Evolutionary conservation across 371 early-diverging fungal species (phyloP).

Genomic region (Mortierella sp.): DNA sequence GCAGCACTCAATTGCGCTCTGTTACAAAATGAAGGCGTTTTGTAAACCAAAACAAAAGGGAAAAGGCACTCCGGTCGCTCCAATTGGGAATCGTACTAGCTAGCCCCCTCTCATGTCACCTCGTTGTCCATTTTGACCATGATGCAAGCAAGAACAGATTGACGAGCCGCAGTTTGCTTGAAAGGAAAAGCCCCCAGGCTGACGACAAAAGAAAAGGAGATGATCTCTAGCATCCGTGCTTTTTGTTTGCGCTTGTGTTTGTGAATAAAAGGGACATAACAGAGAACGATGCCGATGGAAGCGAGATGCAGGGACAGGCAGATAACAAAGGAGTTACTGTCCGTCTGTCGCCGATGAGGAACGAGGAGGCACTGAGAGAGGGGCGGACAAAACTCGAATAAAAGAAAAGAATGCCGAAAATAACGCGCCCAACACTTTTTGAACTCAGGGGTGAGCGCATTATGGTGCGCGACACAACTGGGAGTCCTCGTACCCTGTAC

Average conservation of each 20-base stretch:
- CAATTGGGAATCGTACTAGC: slow-evolving; percentile 3
- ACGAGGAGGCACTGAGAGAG: not conserved
- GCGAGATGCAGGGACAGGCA: slow-evolving; percentile 16
- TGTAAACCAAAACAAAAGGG: not conserved
- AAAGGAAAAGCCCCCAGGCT: not conserved
- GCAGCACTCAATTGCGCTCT: not conserved
- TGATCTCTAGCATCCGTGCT: not conserved
- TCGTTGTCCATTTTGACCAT: not conserved
- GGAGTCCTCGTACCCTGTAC: not conserved
- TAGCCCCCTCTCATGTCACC: not conserved
- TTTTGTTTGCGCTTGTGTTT: not conserved
- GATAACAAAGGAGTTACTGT: not conserved
- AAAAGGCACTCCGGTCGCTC: not conserved
- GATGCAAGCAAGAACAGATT: not conserved
- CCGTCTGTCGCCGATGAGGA: not conserved
- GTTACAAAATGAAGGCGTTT: not conserved
- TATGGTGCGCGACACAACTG: not conserved
- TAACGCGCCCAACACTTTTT: not conserved
- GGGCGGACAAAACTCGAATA: not conserved
- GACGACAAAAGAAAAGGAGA: not conserved
- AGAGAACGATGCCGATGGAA: not conserved
- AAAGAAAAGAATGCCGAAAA: not conserved
- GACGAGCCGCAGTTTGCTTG: not conserved
- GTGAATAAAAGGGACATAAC: not conserved
- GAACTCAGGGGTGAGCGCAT: slow-evolving; percentile 8